Conservation (phyloP, 352 stramenopile species). For the Elongisporangium prolatum region DNA sequence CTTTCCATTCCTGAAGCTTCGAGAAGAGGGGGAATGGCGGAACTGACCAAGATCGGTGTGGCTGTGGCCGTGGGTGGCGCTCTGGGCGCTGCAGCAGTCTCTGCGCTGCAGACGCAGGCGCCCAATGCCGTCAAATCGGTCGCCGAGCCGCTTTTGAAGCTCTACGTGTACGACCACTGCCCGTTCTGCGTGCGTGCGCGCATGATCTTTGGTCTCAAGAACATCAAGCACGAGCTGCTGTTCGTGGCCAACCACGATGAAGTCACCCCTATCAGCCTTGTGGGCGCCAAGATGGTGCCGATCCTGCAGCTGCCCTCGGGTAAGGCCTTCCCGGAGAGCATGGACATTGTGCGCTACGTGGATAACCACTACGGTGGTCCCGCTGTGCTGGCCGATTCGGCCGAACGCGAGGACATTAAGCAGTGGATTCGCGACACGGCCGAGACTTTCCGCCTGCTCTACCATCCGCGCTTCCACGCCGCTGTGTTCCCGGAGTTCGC, state of each 20-base stretch:
- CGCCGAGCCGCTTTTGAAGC: conserved; percentile 18
- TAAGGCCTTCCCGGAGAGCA: conserved; percentile 46
- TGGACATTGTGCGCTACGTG: conserved; percentile 56
- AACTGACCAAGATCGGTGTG: conserved; percentile 18
- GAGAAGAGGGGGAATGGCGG: conserved; percentile 10
- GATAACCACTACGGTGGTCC: conserved; percentile 35
- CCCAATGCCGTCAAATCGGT: neutral
- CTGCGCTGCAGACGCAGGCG: neutral
- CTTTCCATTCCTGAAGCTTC: neutral
- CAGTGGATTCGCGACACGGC: conserved; percentile 29
- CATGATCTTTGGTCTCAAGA: conserved; percentile 49
- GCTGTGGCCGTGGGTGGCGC: conserved; percentile 20
- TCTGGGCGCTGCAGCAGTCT: conserved; percentile 6
- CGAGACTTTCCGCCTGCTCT: conserved; percentile 24
- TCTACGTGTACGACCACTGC: conserved; percentile 62
- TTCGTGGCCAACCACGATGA: conserved; percentile 54
- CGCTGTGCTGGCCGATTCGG: conserved; percentile 23
- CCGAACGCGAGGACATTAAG: conserved; percentile 34
- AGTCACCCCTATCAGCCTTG: conserved; percentile 36
- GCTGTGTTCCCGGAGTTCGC: conserved; percentile 45
- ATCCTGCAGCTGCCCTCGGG: conserved; percentile 38
- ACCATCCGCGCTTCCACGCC: conserved; percentile 35
- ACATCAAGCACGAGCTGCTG: conserved; percentile 23
- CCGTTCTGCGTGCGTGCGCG: conserved; percentile 48
- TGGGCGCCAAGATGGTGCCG: conserved; percentile 40